Evolutionary conservation across 2,329 filamentous ascomycete species (phyloP).

Genomic region (Colletotrichum higginsianum): DNA sequence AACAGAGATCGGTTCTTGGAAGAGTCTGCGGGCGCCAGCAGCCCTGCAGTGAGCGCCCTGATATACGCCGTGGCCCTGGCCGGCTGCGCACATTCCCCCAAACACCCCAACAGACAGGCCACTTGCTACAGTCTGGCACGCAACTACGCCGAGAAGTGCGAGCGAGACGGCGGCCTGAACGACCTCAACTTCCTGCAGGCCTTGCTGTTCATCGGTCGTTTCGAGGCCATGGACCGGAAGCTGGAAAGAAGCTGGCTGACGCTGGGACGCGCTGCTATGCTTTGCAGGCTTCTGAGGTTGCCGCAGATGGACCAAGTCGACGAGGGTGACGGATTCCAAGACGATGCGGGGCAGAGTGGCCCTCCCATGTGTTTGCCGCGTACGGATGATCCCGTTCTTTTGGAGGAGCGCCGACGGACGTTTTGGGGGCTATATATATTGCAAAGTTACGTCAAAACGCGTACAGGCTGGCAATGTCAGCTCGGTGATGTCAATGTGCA

Average conservation of each 20-base stretch:
- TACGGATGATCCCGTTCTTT: neutral
- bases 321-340: too few relatives aligned
- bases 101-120: neutral
- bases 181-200: constrained; percentile 37
- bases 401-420: neutral
- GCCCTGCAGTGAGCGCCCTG: constrained; percentile 23
- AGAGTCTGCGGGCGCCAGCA: neutral
- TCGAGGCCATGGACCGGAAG: constrained; percentile 33
- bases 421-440: neutral
- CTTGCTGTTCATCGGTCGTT: constrained; percentile 34
- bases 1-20: neutral
- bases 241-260: constrained; percentile 37
- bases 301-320: neutral
- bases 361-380: neutral
- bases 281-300: constrained; percentile 29
- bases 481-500: neutral
- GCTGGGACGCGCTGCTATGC: constrained; percentile 28
- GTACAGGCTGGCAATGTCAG: neutral
- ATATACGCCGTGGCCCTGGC: constrained; percentile 32
- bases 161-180: neutral
- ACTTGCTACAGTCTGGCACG: neutral
- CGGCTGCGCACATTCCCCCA: constrained; percentile 28
- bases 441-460: neutral
- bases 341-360: too few relatives aligned
- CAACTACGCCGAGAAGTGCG: constrained; percentile 2